A percentile compares a stretch with the other conserved stretches of the same genome.
Conservation (phyloP, 1,284 basidiomycete genomes). For the Trichosporon sp. region DNA sequence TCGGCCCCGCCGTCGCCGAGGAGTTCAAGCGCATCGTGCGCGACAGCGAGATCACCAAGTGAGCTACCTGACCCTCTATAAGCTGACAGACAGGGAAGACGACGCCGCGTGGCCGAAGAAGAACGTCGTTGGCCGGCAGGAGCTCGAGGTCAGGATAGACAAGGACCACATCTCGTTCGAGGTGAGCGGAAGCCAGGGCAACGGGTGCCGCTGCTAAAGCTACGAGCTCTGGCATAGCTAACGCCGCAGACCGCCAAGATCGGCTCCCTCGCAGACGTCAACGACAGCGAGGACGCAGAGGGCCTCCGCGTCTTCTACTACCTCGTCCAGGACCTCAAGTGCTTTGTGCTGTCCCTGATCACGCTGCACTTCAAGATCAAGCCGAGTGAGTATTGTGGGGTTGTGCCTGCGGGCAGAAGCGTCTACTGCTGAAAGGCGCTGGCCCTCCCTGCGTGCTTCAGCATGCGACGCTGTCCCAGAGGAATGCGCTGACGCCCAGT, state of each 20-base stretch:
- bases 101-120: slow-evolving; percentile 98
- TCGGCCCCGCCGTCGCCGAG: slow-evolving; percentile 82
- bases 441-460: too few relatives aligned
- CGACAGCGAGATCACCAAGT: slow-evolving; percentile 93
- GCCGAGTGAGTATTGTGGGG: slow-evolving; percentile 59
- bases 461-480: too few relatives aligned
- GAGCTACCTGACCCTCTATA: slow-evolving; percentile 27
- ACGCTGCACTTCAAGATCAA: slow-evolving; percentile 99
- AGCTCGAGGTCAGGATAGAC: slow-evolving; percentile 89
- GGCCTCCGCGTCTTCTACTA: slow-evolving; percentile 99
- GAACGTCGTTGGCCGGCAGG: slow-evolving; percentile 96
- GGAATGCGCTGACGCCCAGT: slow-evolving; percentile 7
- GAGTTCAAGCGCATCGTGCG: slow-evolving; percentile 94
- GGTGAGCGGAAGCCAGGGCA: slow-evolving; percentile 55
- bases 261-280: slow-evolving; percentile 90
- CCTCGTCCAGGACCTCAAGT: slow-evolving; percentile 96
- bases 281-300: slow-evolving; percentile 95
- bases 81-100: slow-evolving; percentile 70
- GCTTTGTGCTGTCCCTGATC: slow-evolving; percentile 94
- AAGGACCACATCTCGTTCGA: slow-evolving; percentile 97
- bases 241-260: slow-evolving; percentile 85
- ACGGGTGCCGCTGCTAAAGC: neutral
- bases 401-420: too few relatives aligned
- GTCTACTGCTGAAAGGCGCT: too few relatives aligned
- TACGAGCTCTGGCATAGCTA: neutral